Conservation (phyloP, 768 basidiomycete genomes). For the Mycena albidolilacea region DNA sequence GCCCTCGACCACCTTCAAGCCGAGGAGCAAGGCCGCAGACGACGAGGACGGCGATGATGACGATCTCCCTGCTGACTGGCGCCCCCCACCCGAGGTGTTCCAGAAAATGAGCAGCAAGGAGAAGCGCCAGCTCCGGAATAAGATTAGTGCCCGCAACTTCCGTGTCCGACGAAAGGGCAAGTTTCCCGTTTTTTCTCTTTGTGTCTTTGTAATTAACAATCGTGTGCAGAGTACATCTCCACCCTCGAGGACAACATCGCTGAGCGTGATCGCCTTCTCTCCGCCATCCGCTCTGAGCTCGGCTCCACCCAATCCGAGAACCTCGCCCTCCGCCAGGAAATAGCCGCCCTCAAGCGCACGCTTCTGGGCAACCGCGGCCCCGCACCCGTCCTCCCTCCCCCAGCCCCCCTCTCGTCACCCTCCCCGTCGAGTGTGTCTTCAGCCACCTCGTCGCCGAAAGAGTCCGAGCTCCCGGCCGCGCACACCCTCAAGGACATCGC, state of each 20-base stretch:
- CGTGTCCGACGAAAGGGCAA: conserved; percentile 93
- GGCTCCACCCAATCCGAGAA: conserved; percentile 88
- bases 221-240: conserved; percentile 87
- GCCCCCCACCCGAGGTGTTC: conserved; percentile 93
- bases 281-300: conserved; percentile 88
- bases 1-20: conserved; percentile 39
- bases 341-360: conserved; percentile 79
- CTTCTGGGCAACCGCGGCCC: conserved; percentile 77
- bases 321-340: conserved; percentile 83
- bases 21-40: conserved; percentile 25
- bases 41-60: conserved; percentile 61
- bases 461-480: conserved; percentile 60
- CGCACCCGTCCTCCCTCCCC: conserved; percentile 37
- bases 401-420: conserved; percentile 25
- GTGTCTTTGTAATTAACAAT: conserved; percentile 32
- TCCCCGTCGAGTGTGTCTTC: conserved; percentile 38
- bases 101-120: conserved; percentile 96
- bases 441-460: background rate
- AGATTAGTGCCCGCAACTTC: conserved; percentile 96
- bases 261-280: conserved; percentile 91
- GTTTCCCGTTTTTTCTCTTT: conserved; percentile 39
- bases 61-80: conserved; percentile 82
- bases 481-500: conserved; percentile 83
- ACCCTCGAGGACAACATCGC: conserved; percentile 95
- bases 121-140: conserved; percentile 96